Percentiles rank a stretch among this genome's conserved stretches.
These are phyloP conservation scores for Fusarium sp. DNA, from an alignment of 2,329 filamentous ascomycete species.

Conservation along the genomic window DNA sequence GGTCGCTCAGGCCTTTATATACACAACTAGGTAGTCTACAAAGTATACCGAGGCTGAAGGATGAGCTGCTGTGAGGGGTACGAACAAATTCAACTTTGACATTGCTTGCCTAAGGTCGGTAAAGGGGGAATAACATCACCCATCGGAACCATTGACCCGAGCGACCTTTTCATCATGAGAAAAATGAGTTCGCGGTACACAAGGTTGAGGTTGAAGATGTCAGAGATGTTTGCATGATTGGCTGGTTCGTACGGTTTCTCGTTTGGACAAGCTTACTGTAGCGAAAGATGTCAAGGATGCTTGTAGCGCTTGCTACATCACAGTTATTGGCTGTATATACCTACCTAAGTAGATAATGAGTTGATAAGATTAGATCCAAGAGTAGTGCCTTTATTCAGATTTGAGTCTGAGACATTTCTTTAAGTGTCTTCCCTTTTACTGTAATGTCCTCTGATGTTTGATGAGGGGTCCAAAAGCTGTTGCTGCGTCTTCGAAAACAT, in stretches of 20 bases:
- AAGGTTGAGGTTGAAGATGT: not conserved
- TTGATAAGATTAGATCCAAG: not conserved
- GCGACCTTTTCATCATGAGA: not conserved
- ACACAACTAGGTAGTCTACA: not conserved
- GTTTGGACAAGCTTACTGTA: not conserved
- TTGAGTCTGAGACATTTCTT: not conserved
- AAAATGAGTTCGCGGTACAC: not conserved
- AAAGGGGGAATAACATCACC: not conserved
- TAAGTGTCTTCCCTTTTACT: not conserved
- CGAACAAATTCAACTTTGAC: not conserved
- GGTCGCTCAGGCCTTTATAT: slow-evolving; percentile 2
- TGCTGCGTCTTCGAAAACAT: not conserved
- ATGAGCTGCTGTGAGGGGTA: not conserved
- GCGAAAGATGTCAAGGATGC: not conserved
- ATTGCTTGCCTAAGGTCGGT: not conserved
- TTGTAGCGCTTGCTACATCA: not conserved
- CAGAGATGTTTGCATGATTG: not conserved
- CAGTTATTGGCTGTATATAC: too few species aligned
- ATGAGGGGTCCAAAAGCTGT: not conserved
- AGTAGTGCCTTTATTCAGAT: not conserved
- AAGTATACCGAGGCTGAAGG: not conserved
- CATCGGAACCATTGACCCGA: not conserved
- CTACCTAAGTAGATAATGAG: too few species aligned
- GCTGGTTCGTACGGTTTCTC: not conserved
- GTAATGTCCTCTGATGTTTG: not conserved